phyloP scores from a whole-genome alignment of 1,139 yeast genomes.

The Hyphopichia burtonii region DNA sequence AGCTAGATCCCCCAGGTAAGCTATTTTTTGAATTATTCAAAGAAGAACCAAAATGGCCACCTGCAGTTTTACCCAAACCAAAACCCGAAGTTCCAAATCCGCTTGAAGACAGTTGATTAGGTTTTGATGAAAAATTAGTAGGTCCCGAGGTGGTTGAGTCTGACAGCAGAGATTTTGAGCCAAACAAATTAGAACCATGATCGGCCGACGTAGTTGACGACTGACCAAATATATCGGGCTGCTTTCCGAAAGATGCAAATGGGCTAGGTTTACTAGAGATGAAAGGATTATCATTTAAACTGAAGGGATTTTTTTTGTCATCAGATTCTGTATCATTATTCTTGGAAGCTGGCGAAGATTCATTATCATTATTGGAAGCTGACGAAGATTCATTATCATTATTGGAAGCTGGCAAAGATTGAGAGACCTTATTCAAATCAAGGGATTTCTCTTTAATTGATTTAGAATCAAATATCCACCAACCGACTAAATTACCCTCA shows the following conservation, averaged over 20 bases:
- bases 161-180: not conserved
- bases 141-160: too few species aligned
- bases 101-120: conserved; percentile 1
- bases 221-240: too few species aligned
- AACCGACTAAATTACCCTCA: conserved; percentile 58
- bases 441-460: conserved; percentile 37
- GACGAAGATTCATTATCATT: not conserved
- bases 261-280: too few species aligned
- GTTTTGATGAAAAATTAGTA: conserved; percentile 11
- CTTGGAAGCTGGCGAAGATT: too few species aligned
- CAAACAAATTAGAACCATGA: conserved; percentile 4
- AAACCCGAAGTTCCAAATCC: conserved; percentile 12
- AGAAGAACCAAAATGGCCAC: conserved; percentile 11
- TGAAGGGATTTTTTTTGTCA: too few species aligned
- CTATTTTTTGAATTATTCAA: not conserved
- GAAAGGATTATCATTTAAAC: too few species aligned
- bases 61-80: conserved; percentile 9
- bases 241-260: too few species aligned
- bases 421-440: conserved; percentile 12
- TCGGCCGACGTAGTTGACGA: too few species aligned
- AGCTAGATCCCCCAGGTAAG: too few species aligned
- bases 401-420: not conserved
- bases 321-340: too few species aligned
- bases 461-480: conserved; percentile 61
- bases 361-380: not conserved